Base-by-base conservation (phyloP, 1,284 basidiomycete genomes). In the Sporisorium graminicola region DNA sequence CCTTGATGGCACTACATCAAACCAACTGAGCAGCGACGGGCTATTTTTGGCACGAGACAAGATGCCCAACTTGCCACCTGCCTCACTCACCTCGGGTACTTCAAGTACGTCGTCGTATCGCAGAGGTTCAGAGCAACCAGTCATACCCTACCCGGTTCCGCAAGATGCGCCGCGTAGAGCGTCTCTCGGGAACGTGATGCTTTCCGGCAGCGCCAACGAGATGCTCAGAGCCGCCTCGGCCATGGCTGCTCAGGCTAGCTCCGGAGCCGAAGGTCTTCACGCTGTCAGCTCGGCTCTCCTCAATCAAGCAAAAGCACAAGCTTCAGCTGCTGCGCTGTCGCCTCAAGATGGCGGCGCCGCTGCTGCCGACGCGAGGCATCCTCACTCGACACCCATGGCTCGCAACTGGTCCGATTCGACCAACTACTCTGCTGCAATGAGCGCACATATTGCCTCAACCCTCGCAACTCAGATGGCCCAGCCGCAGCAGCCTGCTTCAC, bases 181-280 rank as follows among this genome's bases (percentile, higher is more conserved):
- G 18, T 74, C 72, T 0, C 13, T 60, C 1, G 72, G 66, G 10
- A 58, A 58, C 22, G 37, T 49, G 3, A 20, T 52, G 20, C 43
- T 60, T 8, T 13, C 58, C 13, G 66, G 59, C 13, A 80, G 65
- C 31, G 78, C 78, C 47, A 66, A 69, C 29, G 62, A 70, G 20
- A 80, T 80, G 76, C 78, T 80, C 33, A 54, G 70, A 22, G 78
- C 78, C 18, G 78, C 78, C 9, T 76, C 69, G 5, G 72, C 72
- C 14, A 73, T 80, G 65, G 74, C 74, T 6, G 73, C 73, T 1
- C 69, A 78, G 53, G 78, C 78, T 1, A 77, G 74, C 60, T 71
- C 69, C 6, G 68, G 74, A 18, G 65, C 76, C 9, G 66, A 71
- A 50, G 78, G 76, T 44, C 61, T 80, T 2, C 76, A 80, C 33